A percentile compares a stretch with the other conserved stretches of the same genome.
Evolutionary conservation across 345 rosid species (phyloP).

Genomic region (Citropsis articulata): DNA sequence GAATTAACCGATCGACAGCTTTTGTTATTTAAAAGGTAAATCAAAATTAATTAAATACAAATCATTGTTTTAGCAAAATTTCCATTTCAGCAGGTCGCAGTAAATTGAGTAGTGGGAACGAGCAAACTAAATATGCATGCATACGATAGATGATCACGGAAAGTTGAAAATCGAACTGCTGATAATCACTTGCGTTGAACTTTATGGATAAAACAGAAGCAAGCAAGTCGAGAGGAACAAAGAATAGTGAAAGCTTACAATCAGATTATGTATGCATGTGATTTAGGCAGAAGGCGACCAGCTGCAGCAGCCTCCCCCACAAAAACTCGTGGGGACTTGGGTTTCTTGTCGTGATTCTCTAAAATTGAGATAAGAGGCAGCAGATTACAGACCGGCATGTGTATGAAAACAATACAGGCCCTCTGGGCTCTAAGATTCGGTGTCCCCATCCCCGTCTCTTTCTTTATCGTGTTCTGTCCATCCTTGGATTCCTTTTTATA

Average conservation of each 20-base stretch:
- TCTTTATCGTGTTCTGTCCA: constrained; percentile 14
- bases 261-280: background rate
- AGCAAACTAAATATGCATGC: background rate
- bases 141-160: background rate
- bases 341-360: constrained; percentile 14
- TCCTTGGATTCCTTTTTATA: constrained; percentile 23
- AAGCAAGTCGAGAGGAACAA: background rate
- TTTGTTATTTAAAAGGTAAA: constrained; percentile 1
- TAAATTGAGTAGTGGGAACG: background rate
- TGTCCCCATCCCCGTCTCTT: constrained; percentile 13
- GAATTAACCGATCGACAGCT: background rate
- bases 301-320: constrained; percentile 11
- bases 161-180: background rate
- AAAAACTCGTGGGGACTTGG: constrained; percentile 27
- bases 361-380: background rate
- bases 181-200: background rate
- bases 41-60: background rate
- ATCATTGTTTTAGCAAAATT: background rate
- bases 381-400: constrained; percentile 7
- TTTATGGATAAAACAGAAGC: background rate
- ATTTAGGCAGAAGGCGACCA: constrained; percentile 11
- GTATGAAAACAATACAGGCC: background rate
- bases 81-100: too few species aligned
- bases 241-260: background rate
- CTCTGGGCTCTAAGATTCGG: constrained; percentile 14